Conservation (phyloP, 2,329 filamentous ascomycete genomes). For the Fusarium lyarnte region DNA sequence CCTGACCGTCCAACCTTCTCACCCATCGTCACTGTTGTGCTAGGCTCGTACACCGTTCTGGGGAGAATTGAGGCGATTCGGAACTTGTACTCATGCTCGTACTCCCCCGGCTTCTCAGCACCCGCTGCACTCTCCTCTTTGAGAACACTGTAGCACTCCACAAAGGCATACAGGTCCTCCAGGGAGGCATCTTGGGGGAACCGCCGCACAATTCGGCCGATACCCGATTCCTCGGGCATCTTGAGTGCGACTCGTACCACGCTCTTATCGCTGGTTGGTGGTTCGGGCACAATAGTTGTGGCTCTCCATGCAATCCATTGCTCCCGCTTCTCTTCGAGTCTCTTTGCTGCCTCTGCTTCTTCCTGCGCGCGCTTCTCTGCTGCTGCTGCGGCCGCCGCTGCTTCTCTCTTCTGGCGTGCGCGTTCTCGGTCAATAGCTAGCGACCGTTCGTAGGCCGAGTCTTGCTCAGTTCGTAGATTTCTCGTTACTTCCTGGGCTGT, state of each 20-base stretch:
- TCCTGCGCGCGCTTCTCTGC: slow-evolving; percentile 70
- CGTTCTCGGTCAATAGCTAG: slow-evolving; percentile 89
- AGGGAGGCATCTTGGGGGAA: slow-evolving; percentile 76
- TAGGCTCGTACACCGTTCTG: slow-evolving; percentile 79
- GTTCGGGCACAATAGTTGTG: slow-evolving; percentile 73
- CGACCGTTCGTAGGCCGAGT: slow-evolving; percentile 92
- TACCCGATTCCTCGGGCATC: slow-evolving; percentile 68
- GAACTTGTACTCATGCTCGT: slow-evolving; percentile 86
- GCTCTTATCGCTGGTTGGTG: slow-evolving; percentile 68
- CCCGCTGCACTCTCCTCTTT: slow-evolving; percentile 49
- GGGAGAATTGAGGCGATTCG: slow-evolving; percentile 87
- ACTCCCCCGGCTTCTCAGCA: slow-evolving; percentile 67
- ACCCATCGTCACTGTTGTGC: slow-evolving; percentile 70
- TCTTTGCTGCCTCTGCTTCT: slow-evolving; percentile 68
- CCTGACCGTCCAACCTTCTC: slow-evolving; percentile 83
- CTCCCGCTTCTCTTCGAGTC: slow-evolving; percentile 55
- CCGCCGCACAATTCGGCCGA: slow-evolving; percentile 78
- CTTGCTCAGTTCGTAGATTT: slow-evolving; percentile 85
- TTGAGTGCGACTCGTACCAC: slow-evolving; percentile 76
- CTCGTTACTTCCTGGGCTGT: slow-evolving; percentile 84
- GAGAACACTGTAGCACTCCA: slow-evolving; percentile 84
- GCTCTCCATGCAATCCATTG: slow-evolving; percentile 88
- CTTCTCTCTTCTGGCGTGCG: slow-evolving; percentile 78
- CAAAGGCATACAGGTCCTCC: slow-evolving; percentile 94
- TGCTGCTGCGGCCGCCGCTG: slow-evolving; percentile 74